Base-by-base conservation (phyloP, 2,329 filamentous ascomycete species). In the Ophiocordyceps camponoti-floridani region DNA sequence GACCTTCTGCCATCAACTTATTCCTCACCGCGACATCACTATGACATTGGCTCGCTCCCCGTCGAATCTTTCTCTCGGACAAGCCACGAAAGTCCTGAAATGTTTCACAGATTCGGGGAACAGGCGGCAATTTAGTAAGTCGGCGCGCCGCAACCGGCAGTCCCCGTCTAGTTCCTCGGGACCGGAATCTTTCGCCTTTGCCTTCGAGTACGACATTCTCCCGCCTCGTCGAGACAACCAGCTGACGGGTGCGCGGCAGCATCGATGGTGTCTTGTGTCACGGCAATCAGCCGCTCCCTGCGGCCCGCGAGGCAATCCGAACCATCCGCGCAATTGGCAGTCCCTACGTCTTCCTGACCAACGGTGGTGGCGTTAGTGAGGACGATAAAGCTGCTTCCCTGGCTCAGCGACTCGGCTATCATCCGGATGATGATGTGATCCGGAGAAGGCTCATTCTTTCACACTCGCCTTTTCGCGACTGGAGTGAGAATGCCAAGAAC, bases 241-340 rank as follows among this genome's bases (percentile, higher is more conserved):
- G 44, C 40, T 44, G 40, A 47, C 23, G 11, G 2, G 19, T 2
- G 3, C 23, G 3, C 23, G 31, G 7, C 12, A 73, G 70, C 53
- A 94, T 98, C 58, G 91, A 98, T 61, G 91, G 91, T 46, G 91
- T 98, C n/a, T 75, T 98, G 18, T 72, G 96, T 30, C 85, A 88
- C 56, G 82, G 83, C 48, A 77, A 82, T 4, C 75, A 79, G 49
- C 79, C 84, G 3, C 79, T 96, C 42, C 82, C 85, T 1, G 82
- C 84, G 30, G 89, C 91, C 1, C 68, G 76, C 1, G 72, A 84
- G 55, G 74, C 87, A 13, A 72, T 98, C 18, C 66, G 69, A 28
- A 81, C 78, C 54, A 77, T 96, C 18, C 77, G 87, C 52, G 64
- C 72, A 42, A 72, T 87, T 55, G 70, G 75, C 42, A 85, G 95